Percentiles rank a stretch among this genome's conserved stretches.
Conservation (phyloP, 139 green algal species). For the Chlorella vulgaris region DNA sequence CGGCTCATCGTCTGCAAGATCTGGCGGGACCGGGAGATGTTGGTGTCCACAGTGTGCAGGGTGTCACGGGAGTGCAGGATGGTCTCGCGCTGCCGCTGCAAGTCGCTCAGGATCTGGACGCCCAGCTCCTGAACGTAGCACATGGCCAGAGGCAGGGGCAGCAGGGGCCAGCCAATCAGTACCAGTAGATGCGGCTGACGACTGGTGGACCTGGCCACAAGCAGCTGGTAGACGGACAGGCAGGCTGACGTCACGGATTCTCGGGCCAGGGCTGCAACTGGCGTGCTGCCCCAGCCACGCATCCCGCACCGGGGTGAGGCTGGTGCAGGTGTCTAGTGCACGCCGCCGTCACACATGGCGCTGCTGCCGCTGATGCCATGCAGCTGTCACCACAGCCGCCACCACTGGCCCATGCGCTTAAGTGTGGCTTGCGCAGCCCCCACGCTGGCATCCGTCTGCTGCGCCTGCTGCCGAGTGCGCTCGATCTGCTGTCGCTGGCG, state of each 20-base stretch:
- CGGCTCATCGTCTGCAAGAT: constrained; percentile 86
- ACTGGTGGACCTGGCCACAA: no score
- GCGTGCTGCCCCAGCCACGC: no score
- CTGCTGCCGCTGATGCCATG: neutral
- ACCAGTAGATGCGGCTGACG: no score
- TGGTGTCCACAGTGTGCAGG: constrained; percentile 89
- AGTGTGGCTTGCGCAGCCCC: constrained; percentile 33
- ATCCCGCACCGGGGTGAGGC: neutral
- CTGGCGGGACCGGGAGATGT: constrained; percentile 84
- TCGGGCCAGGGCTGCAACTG: no score
- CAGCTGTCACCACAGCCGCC: constrained; percentile 29
- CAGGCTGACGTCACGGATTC: no score
- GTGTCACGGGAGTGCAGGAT: constrained; percentile 87
- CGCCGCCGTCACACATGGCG: no score
- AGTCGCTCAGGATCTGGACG: constrained; percentile 88
- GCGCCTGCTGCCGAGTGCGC: constrained; percentile 40
- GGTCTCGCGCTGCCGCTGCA: constrained; percentile 92
- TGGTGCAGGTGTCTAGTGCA: no score
- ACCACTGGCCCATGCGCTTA: constrained; percentile 51
- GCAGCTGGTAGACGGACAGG: no score
- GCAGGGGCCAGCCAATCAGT: neutral
- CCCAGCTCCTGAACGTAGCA: constrained; percentile 86
- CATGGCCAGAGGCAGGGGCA: neutral
- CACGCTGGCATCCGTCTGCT: constrained; percentile 47
- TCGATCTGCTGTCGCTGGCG: constrained; percentile 64